A percentile compares a stretch with the other conserved stretches of the same genome.
Conservation (phyloP, 1,139 yeast genomes). For the Debaryomyces sp. region DNA sequence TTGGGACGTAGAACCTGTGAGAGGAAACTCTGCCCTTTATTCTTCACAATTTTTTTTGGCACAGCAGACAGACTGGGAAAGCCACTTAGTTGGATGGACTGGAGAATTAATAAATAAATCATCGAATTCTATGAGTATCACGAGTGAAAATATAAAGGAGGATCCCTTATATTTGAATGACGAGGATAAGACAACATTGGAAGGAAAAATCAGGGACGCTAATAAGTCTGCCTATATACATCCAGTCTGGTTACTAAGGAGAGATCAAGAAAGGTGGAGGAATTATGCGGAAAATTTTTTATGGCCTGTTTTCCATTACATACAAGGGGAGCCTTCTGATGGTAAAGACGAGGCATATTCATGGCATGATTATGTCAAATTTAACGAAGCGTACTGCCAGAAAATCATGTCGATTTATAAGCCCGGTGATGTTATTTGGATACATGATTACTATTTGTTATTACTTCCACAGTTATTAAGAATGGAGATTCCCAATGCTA, state of each 20-base stretch:
- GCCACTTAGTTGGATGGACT: constrained; percentile 92
- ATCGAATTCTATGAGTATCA: constrained; percentile 14
- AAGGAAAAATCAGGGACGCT: constrained; percentile 43
- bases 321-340: constrained; percentile 66
- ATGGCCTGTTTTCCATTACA: constrained; percentile 96
- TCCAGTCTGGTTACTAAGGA: constrained; percentile 84
- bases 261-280: constrained; percentile 81
- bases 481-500: constrained; percentile 78
- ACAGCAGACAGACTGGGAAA: constrained; percentile 78
- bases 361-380: constrained; percentile 90
- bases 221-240: constrained; percentile 58
- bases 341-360: constrained; percentile 73
- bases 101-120: constrained; percentile 69
- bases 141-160: constrained; percentile 34
- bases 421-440: constrained; percentile 94
- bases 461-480: constrained; percentile 85
- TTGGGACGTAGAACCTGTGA: constrained; percentile 64
- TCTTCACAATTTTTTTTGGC: constrained; percentile 70
- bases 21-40: constrained; percentile 86
- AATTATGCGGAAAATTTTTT: constrained; percentile 84
- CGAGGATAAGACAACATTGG: constrained; percentile 54
- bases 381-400: constrained; percentile 88
- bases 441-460: constrained; percentile 89
- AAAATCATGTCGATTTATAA: constrained; percentile 70
- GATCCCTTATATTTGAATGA: constrained; percentile 67